phyloP scores from a whole-genome alignment of 805 yeast genomes.

The Candida pseudoglaebosa region DNA sequence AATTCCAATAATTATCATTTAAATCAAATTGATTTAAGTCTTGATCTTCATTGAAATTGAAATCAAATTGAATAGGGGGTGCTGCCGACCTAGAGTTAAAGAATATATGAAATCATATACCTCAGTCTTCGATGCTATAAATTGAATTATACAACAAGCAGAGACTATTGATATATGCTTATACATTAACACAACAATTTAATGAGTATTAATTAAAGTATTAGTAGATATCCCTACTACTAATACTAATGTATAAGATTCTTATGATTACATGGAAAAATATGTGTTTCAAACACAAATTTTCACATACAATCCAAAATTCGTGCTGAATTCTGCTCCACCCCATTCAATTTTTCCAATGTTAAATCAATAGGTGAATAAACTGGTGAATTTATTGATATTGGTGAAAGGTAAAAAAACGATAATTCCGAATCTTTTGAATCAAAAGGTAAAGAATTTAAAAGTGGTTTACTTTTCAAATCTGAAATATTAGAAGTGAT shows the following conservation, averaged over 20 bases:
- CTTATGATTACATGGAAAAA: neutral
- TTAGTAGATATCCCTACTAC: neutral
- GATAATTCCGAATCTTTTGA: neutral
- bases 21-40: neutral
- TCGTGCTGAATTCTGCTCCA: constrained; percentile 48
- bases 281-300: neutral
- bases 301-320: constrained; percentile 23
- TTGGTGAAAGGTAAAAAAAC: constrained; percentile 35
- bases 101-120: constrained; percentile 2
- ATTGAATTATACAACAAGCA: constrained; percentile 3
- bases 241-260: neutral
- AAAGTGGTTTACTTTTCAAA: no score
- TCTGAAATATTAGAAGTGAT: no score
- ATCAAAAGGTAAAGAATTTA: no score
- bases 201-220: neutral
- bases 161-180: neutral
- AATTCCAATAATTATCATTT: neutral
- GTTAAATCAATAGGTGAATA: constrained; percentile 39
- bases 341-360: constrained; percentile 24
- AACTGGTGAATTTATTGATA: constrained; percentile 36
- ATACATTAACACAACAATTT: neutral
- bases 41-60: constrained; percentile 2
- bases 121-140: constrained; percentile 6
- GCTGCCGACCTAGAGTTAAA: constrained; percentile 4
- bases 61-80: constrained; percentile 4